Evolutionary conservation across 768 basidiomycete species (phyloP).

Genomic region (Daedaleopsis nitida): DNA sequence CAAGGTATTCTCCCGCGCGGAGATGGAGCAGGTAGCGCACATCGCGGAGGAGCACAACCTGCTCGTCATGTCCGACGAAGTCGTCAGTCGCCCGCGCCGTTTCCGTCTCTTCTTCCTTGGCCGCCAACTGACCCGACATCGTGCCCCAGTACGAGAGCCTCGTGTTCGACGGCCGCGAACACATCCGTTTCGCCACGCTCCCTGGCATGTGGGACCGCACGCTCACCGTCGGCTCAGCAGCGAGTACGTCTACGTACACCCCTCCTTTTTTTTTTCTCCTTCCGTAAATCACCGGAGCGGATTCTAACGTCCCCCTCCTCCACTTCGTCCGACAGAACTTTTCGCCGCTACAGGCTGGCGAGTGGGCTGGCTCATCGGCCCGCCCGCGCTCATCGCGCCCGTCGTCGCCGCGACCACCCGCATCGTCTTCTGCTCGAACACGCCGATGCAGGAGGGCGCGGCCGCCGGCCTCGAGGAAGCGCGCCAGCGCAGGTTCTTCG

Average conservation of each 20-base stretch:
- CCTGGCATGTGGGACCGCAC: slow-evolving; percentile 99
- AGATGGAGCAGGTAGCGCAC: slow-evolving; percentile 82
- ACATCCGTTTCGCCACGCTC: slow-evolving; percentile 88
- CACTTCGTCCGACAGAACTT: slow-evolving; percentile 77
- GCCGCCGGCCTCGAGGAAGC: slow-evolving; percentile 86
- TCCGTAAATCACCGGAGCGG: too few species aligned
- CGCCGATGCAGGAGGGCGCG: slow-evolving; percentile 91
- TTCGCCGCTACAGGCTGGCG: slow-evolving; percentile 98
- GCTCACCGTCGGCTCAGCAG: slow-evolving; percentile 78
- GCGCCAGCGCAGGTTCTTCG: slow-evolving; percentile 72
- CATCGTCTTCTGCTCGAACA: slow-evolving; percentile 93
- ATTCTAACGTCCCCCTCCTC: too few species aligned
- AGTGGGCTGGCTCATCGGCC: slow-evolving; percentile 93
- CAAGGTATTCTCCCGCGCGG: slow-evolving; percentile 85
- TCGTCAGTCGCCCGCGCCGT: slow-evolving; percentile 53
- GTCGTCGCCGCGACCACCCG: slow-evolving; percentile 90
- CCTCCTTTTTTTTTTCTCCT: neutral
- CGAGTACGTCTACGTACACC: slow-evolving; percentile 58
- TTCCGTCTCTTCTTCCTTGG: neutral
- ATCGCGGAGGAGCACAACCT: slow-evolving; percentile 91
- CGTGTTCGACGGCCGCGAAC: slow-evolving; percentile 83
- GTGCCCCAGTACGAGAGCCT: slow-evolving; percentile 82
- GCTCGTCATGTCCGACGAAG: slow-evolving; percentile 93
- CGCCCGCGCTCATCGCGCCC: slow-evolving; percentile 75
- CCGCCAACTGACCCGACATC: too few species aligned